Conservation (phyloP, 352 stramenopile species). For the Pythium insidiosum region DNA sequence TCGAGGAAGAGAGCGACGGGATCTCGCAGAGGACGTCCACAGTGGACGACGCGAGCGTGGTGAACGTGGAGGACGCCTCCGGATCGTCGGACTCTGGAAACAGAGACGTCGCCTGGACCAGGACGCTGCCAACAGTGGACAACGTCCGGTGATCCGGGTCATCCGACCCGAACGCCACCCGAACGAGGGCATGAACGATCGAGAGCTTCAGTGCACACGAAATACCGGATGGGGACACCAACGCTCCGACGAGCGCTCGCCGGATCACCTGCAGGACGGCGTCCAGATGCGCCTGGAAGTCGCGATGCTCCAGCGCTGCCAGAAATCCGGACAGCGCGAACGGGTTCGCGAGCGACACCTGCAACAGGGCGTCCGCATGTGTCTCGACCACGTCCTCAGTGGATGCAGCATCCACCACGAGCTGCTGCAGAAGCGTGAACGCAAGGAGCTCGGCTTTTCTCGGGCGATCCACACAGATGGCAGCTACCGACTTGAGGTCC, state of each 20-base stretch:
- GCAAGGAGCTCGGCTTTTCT: no score
- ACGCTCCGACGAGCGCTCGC: constrained; percentile 1
- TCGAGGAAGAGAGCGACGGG: constrained; percentile 5
- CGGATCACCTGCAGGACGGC: background rate
- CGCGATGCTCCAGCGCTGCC: constrained; percentile 22
- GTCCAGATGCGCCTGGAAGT: constrained; percentile 1
- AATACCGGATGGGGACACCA: no score
- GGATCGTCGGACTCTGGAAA: constrained; percentile 15
- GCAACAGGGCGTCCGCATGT: no score
- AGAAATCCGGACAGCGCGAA: constrained; percentile 29
- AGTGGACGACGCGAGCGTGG: constrained; percentile 23
- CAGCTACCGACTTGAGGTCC: no score
- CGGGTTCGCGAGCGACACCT: constrained; percentile 19
- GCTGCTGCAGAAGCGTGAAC: no score
- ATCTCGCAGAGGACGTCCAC: constrained; percentile 39
- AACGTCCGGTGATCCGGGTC: background rate
- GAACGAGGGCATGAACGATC: constrained; percentile 27
- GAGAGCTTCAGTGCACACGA: constrained; percentile 14
- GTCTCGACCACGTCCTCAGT: no score
- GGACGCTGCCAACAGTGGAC: constrained; percentile 5
- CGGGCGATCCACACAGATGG: no score
- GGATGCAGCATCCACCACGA: no score
- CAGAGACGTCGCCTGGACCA: constrained; percentile 29
- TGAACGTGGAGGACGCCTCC: constrained; percentile 16
- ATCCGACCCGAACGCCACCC: constrained; percentile 28